These are phyloP conservation scores for Zymoseptoria ardabiliae DNA, from an alignment of 2,329 filamentous ascomycete genomes.

Conservation along the genomic window DNA sequence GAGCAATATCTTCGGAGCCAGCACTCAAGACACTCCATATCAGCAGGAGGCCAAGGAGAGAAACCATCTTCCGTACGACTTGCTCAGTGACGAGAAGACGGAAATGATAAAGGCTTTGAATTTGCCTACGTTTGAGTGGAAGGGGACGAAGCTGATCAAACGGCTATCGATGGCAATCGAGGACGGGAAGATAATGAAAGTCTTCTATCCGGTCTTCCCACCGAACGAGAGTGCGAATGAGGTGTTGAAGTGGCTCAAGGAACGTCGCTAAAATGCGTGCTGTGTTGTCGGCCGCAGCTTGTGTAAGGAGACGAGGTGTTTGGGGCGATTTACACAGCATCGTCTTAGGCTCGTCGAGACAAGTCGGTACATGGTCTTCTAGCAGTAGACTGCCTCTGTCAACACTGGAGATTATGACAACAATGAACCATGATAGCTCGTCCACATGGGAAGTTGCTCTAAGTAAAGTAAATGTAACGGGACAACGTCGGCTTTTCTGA, in stretches of 20 bases:
- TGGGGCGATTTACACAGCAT: no score
- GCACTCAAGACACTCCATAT: constrained; percentile 35
- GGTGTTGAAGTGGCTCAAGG: not conserved
- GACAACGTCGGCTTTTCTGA: not conserved
- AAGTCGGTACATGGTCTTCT: no score
- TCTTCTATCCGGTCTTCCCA: constrained; percentile 32
- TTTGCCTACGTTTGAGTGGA: constrained; percentile 36
- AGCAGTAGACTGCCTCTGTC: no score
- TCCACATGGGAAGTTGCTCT: not conserved
- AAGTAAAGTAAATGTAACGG: not conserved
- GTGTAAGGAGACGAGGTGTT: no score
- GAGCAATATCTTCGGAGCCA: constrained; percentile 33
- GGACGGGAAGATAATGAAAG: constrained; percentile 34
- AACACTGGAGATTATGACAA: no score
- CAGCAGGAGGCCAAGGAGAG: constrained; percentile 34
- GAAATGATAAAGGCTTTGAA: constrained; percentile 29
- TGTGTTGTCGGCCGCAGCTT: not conserved
- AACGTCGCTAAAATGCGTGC: not conserved
- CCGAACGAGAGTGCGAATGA: constrained; percentile 31
- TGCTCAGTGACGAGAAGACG: constrained; percentile 36
- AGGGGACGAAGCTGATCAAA: constrained; percentile 32
- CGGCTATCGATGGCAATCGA: constrained; percentile 34
- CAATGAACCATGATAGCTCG: not conserved
- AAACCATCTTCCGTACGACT: constrained; percentile 34
- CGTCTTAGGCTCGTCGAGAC: no score